Percentiles rank a stretch among this genome's conserved stretches.
These are phyloP conservation scores for Zygnema circumcarinatum DNA, from an alignment of 139 green algal species.

Conservation along the genomic window DNA sequence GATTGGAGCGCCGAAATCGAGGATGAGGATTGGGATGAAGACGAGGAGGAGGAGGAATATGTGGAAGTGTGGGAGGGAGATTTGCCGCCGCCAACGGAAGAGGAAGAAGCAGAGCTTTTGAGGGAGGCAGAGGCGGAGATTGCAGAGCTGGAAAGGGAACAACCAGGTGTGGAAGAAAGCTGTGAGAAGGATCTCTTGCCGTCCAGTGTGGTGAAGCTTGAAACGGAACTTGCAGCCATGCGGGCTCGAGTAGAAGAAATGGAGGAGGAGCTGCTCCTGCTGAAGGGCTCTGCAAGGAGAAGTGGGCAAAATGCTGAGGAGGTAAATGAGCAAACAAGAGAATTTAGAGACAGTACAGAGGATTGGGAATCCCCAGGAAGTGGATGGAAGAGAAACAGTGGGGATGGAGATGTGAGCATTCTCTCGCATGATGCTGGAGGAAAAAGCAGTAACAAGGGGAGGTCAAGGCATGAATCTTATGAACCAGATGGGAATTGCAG, in stretches of 20 bases:
- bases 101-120: constrained; percentile 54
- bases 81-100: constrained; percentile 18
- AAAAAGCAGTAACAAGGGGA: neutral
- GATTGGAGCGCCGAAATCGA: constrained; percentile 10
- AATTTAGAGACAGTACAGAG: neutral
- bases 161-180: neutral
- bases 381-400: neutral
- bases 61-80: constrained; percentile 58
- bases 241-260: constrained; percentile 12
- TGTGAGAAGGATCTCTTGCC: neutral
- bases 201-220: constrained; percentile 18
- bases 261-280: constrained; percentile 27
- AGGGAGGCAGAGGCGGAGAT: constrained; percentile 52
- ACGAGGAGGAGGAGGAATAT: constrained; percentile 37
- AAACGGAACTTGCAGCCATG: constrained; percentile 44
- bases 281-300: constrained; percentile 1
- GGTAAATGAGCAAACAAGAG: neutral
- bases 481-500: neutral
- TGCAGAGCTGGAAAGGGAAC: constrained; percentile 40
- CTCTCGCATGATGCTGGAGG: neutral
- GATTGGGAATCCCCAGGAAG: neutral
- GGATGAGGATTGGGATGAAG: constrained; percentile 37
- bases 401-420: neutral
- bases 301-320: neutral
- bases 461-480: neutral